phyloP scores from a whole-genome alignment of 805 yeast genomes.

The Wickerhamiella azymoides region DNA sequence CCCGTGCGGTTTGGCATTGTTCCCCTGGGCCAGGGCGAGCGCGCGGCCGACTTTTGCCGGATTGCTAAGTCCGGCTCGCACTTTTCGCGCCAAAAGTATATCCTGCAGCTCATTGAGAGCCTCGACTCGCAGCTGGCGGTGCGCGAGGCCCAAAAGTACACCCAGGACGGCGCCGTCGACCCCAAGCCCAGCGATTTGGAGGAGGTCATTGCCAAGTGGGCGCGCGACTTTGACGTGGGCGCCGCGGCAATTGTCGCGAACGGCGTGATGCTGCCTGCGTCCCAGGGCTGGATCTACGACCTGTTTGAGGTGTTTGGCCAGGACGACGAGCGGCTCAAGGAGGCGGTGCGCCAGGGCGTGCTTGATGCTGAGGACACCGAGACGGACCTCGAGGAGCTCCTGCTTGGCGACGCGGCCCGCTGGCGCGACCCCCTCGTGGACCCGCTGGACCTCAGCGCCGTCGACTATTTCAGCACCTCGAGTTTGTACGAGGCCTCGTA shows the following conservation, averaged over 20 bases:
- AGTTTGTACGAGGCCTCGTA: conserved; percentile 1
- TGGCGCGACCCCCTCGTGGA: conserved; percentile 37
- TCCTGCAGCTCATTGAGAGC: conserved; percentile 12
- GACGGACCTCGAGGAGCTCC: conserved; percentile 21
- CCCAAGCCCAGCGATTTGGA: conserved; percentile 7
- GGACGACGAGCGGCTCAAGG: conserved; percentile 34
- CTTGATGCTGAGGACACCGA: conserved; percentile 16
- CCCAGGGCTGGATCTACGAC: conserved; percentile 19
- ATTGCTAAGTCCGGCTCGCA: conserved; percentile 12
- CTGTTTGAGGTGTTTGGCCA: conserved; percentile 24
- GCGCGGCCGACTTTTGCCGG: conserved; percentile 15
- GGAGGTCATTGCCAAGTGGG: conserved; percentile 20
- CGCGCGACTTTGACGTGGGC: conserved; percentile 25
- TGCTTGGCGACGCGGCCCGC: conserved; percentile 31
- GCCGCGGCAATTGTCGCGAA: conserved; percentile 49
- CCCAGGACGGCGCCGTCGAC: not conserved
- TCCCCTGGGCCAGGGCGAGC: conserved; percentile 34
- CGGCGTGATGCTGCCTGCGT: conserved; percentile 31
- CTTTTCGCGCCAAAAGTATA: conserved; percentile 16
- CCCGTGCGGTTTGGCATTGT: conserved; percentile 75
- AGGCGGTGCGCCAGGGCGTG: conserved; percentile 20
- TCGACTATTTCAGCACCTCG: conserved; percentile 22
- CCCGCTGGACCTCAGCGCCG: conserved; percentile 32
- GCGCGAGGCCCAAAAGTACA: conserved; percentile 12
- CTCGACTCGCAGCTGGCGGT: conserved; percentile 11